Evolutionary conservation across 106 monocot species (phyloP).

Genomic region (Dendrobium huoshanense): DNA sequence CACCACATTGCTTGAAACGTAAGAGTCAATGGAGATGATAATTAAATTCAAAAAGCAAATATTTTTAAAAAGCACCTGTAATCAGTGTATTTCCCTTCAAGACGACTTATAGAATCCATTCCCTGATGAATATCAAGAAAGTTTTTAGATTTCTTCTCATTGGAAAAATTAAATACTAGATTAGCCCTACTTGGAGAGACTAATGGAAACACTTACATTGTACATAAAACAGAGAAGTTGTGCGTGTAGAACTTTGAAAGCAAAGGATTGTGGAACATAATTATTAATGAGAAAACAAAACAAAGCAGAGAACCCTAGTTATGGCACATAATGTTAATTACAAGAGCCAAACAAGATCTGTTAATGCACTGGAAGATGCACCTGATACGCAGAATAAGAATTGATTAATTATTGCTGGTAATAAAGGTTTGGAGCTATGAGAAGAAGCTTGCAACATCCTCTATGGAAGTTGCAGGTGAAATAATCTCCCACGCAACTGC

Average conservation of each 20-base stretch:
- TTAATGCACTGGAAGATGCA: background rate
- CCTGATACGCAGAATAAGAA: background rate
- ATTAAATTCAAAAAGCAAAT: background rate
- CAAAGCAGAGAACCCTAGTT: too few species aligned
- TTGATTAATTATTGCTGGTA: too few species aligned
- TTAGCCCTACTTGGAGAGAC: background rate
- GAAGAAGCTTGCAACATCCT: too few species aligned
- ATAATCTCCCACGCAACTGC: too few species aligned
- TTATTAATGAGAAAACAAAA: background rate
- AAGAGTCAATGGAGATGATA: background rate
- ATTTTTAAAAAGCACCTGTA: background rate
- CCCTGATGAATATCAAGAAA: background rate
- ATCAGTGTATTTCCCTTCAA: background rate
- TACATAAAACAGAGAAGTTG: background rate
- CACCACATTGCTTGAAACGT: background rate
- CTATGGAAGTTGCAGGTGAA: too few species aligned
- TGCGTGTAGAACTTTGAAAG: background rate
- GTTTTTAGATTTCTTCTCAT: background rate
- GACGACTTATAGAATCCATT: background rate
- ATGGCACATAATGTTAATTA: background rate
- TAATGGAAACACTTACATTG: background rate
- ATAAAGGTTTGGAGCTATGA: too few species aligned
- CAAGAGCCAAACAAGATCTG: background rate
- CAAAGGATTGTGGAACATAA: background rate
- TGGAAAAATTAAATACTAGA: background rate